Evolutionary conservation across 2,329 filamentous ascomycete species (phyloP).

Genomic region (Claviceps africana): DNA sequence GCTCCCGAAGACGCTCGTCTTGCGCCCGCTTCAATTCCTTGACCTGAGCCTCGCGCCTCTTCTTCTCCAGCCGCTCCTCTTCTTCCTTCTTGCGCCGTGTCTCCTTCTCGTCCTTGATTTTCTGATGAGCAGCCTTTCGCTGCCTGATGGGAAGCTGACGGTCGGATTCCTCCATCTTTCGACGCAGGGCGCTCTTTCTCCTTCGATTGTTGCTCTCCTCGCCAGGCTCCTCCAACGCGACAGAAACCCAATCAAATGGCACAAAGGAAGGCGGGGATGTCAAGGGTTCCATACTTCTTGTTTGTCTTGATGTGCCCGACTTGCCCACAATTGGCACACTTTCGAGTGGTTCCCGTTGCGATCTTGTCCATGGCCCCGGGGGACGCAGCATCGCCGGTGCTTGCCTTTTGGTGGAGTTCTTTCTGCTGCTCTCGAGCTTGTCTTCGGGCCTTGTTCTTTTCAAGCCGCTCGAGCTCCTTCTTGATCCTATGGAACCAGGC

Average conservation of each 20-base stretch:
- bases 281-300: slow-evolving; percentile 60
- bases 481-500: slow-evolving; percentile 19
- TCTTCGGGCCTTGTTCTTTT: slow-evolving; percentile 82
- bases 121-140: slow-evolving; percentile 6
- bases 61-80: slow-evolving; percentile 4
- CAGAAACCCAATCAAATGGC: slow-evolving; percentile 21
- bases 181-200: slow-evolving; percentile 9
- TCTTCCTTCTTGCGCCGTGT: neutral
- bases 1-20: slow-evolving; percentile 9
- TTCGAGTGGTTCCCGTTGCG: slow-evolving; percentile 59
- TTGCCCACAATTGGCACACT: slow-evolving; percentile 95
- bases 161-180: slow-evolving; percentile 13
- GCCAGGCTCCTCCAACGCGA: slow-evolving; percentile 8
- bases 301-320: slow-evolving; percentile 98
- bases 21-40: slow-evolving; percentile 8
- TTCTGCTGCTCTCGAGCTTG: slow-evolving; percentile 87
- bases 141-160: slow-evolving; percentile 7
- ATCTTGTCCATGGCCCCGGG: slow-evolving; percentile 38
- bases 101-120: slow-evolving; percentile 3
- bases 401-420: slow-evolving; percentile 38
- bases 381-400: slow-evolving; percentile 32
- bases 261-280: slow-evolving; percentile 15
- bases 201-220: slow-evolving; percentile 5
- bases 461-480: slow-evolving; percentile 64
- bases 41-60: slow-evolving; percentile 2